Evolutionary conservation across 345 rosid species (phyloP).

Genomic region (Moringa oleifera): DNA sequence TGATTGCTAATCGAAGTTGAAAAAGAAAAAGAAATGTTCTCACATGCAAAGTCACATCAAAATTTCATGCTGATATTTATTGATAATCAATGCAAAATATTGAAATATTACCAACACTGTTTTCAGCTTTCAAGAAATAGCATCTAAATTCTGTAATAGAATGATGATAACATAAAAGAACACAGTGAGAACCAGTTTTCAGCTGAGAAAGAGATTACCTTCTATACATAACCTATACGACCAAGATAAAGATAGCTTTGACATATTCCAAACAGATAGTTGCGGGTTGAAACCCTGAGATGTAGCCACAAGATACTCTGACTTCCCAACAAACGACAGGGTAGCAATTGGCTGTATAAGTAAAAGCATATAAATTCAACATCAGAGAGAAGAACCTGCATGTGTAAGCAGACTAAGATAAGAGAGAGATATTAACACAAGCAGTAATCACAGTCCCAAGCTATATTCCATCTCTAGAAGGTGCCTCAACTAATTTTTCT

Average conservation of each 20-base stretch:
- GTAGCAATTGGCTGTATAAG: conserved; percentile 55
- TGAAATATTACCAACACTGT: too few species aligned
- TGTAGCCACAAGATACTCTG: conserved; percentile 74
- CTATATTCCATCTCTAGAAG: neutral
- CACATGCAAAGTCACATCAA: neutral
- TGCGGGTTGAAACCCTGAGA: conserved; percentile 58
- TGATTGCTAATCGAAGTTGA: too few species aligned
- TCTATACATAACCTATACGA: conserved; percentile 73
- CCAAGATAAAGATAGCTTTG: conserved; percentile 64
- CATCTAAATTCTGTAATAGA: too few species aligned
- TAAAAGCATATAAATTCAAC: neutral
- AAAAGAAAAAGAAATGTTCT: too few species aligned
- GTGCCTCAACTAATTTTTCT: neutral
- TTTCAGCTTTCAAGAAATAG: too few species aligned
- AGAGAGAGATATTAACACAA: too few species aligned
- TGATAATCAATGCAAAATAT: neutral
- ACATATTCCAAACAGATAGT: conserved; percentile 72
- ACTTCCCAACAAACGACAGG: conserved; percentile 65
- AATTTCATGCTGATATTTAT: neutral
- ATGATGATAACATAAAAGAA: neutral
- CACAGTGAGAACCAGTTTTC: neutral
- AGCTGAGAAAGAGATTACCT: conserved; percentile 35
- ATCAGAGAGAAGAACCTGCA: neutral
- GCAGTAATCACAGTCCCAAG: neutral
- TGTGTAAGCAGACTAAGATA: neutral